Conservation (phyloP, 768 basidiomycete genomes). For the Xanthoconium stramineum region DNA sequence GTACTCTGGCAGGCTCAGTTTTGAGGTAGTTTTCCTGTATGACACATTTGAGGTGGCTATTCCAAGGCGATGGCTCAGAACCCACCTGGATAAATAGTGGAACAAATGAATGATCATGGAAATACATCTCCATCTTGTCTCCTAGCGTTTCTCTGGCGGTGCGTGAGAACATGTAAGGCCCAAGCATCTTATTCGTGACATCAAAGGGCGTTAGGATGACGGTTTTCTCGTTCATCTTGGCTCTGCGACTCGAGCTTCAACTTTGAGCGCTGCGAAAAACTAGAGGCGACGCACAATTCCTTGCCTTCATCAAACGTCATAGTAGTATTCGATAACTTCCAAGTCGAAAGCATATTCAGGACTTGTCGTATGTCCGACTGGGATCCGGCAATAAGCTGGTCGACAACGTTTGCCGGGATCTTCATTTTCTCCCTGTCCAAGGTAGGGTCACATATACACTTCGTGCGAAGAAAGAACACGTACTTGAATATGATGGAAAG, state of each 20-base stretch:
- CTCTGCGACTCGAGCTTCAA: constrained; percentile 41
- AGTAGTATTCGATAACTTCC: constrained; percentile 75
- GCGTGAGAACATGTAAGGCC: constrained; percentile 85
- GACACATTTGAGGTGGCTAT: neutral
- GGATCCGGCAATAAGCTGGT: constrained; percentile 83
- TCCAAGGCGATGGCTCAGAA: neutral
- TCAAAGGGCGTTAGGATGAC: constrained; percentile 89
- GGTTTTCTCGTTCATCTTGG: constrained; percentile 91
- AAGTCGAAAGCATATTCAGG: constrained; percentile 96
- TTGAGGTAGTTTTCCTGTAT: constrained; percentile 92
- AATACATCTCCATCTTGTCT: constrained; percentile 95
- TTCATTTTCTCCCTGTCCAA: constrained; percentile 81
- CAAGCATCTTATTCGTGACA: constrained; percentile 83
- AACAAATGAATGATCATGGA: constrained; percentile 92
- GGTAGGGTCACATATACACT: neutral
- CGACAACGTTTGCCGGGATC: constrained; percentile 85
- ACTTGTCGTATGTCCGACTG: constrained; percentile 98
- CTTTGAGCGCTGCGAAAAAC: neutral
- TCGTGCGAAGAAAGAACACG: constrained; percentile 19
- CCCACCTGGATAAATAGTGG: constrained; percentile 91
- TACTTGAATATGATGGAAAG: constrained; percentile 88
- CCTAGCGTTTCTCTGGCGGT: constrained; percentile 78
- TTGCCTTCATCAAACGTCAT: constrained; percentile 95
- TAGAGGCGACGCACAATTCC: constrained; percentile 57
- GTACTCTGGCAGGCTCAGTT: constrained; percentile 62